Evolutionary conservation across 73 alveolate genomes (phyloP).

Genomic region (Urostyla sp.): DNA sequence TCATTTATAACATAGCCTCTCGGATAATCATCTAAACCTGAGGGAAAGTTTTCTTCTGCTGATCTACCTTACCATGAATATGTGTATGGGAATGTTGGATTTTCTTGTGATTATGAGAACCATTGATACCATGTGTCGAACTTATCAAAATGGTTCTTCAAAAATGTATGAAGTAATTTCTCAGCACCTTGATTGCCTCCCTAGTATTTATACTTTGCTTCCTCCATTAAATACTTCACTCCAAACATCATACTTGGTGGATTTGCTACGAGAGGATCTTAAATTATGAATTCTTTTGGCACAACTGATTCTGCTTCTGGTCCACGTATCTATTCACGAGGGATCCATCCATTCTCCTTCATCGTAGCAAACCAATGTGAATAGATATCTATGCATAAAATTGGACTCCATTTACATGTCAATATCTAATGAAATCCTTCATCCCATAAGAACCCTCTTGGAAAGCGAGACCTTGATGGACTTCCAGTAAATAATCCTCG

Average conservation of each 20-base stretch:
- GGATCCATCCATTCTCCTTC: constrained; percentile 96
- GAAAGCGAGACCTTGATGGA: constrained; percentile 96
- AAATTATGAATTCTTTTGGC: constrained; percentile 79
- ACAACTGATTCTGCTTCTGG: constrained; percentile 89
- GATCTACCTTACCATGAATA: constrained; percentile 90
- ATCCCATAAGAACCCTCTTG: constrained; percentile 99
- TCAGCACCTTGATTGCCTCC: constrained; percentile 36
- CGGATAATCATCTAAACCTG: constrained; percentile 97
- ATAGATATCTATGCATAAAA: constrained; percentile 89
- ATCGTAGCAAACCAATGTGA: constrained; percentile 94
- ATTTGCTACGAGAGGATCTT: constrained; percentile 87
- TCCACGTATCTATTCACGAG: constrained; percentile 97
- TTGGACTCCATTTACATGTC: constrained; percentile 91
- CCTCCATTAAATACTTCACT: constrained; percentile 64
- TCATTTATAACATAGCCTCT: constrained; percentile 80
- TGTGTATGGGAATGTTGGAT: constrained; percentile 66
- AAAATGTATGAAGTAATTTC: not conserved
- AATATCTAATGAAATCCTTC: constrained; percentile 98
- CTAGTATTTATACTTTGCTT: too few relatives aligned
- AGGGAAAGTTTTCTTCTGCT: constrained; percentile 84
- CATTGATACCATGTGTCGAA: constrained; percentile 83
- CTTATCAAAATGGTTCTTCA: not conserved
- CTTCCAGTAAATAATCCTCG: constrained; percentile 89
- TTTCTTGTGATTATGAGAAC: constrained; percentile 77
- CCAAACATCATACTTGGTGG: constrained; percentile 94